Evolutionary conservation across 768 basidiomycete species (phyloP).

Genomic region (Termitomyces sp.): DNA sequence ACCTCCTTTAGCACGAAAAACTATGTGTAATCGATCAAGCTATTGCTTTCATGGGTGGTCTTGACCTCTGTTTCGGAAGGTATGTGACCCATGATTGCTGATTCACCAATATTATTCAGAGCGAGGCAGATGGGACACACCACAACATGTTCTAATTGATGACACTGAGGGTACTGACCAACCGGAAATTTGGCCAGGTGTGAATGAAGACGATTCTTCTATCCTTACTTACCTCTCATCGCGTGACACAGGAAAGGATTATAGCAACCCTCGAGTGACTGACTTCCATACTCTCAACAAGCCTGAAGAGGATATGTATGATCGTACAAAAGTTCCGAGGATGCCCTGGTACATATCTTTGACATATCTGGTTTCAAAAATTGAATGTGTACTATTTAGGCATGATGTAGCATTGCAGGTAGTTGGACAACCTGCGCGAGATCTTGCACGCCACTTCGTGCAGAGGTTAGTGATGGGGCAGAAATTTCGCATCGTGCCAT

Average conservation of each 20-base stretch:
- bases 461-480: conserved; percentile 54
- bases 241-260: conserved; percentile 73
- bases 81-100: conserved; percentile 17
- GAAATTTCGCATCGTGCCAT: conserved; percentile 7
- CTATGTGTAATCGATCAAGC: conserved; percentile 95
- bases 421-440: conserved; percentile 93
- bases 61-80: conserved; percentile 93
- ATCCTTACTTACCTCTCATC: not conserved
- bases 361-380: not conserved
- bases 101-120: not conserved
- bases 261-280: conserved; percentile 80
- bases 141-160: conserved; percentile 87
- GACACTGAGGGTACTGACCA: conserved; percentile 63
- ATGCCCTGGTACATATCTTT: conserved; percentile 79
- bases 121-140: conserved; percentile 80
- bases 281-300: conserved; percentile 88
- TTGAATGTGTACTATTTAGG: conserved; percentile 36
- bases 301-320: conserved; percentile 94
- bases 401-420: conserved; percentile 97
- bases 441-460: conserved; percentile 90
- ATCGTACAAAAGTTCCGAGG: conserved; percentile 79
- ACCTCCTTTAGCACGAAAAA: conserved; percentile 78
- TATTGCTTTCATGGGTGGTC: conserved; percentile 96
- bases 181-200: conserved; percentile 85
- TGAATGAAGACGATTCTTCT: conserved; percentile 5